phyloP scores from a whole-genome alignment of 176 grass and related monocot genomes.

The Cenchrus purpureus region DNA sequence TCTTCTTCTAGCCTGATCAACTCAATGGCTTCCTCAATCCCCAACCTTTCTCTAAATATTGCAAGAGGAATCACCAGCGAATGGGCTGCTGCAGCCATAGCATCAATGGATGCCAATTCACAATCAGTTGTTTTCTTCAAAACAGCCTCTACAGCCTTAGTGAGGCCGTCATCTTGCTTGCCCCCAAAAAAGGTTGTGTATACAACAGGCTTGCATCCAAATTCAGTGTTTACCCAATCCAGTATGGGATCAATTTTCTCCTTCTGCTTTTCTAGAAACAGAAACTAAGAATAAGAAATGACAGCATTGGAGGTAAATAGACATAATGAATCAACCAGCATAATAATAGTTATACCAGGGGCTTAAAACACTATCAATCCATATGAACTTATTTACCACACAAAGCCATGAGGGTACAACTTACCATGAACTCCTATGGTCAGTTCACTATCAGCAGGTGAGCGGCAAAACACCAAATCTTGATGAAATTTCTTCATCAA shows the following conservation, averaged over 20 bases:
- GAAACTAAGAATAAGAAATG: constrained; percentile 21
- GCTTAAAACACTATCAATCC: background rate
- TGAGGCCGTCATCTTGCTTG: constrained; percentile 74
- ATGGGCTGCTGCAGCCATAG: constrained; percentile 86
- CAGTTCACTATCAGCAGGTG: constrained; percentile 76
- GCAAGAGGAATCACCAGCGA: constrained; percentile 89
- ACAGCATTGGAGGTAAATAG: background rate
- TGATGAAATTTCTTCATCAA: constrained; percentile 91
- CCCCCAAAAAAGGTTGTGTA: constrained; percentile 84
- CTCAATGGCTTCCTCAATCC: constrained; percentile 86
- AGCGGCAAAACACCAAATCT: constrained; percentile 90
- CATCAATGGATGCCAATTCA: constrained; percentile 92
- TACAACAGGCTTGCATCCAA: constrained; percentile 69
- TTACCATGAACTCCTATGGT: constrained; percentile 76
- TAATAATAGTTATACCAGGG: background rate
- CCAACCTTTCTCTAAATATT: constrained; percentile 67
- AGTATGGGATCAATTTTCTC: constrained; percentile 91
- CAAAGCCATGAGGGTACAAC: constrained; percentile 27
- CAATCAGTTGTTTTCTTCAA: constrained; percentile 67
- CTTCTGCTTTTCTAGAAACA: constrained; percentile 73
- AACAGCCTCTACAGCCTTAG: constrained; percentile 61
- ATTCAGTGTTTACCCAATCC: constrained; percentile 81
- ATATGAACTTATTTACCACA: background rate
- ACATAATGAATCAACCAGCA: background rate
- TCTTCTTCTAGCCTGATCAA: constrained; percentile 97